These are phyloP conservation scores for Hebeloma cylindrosporum DNA, from an alignment of 768 basidiomycete species.

Conservation along the genomic window DNA sequence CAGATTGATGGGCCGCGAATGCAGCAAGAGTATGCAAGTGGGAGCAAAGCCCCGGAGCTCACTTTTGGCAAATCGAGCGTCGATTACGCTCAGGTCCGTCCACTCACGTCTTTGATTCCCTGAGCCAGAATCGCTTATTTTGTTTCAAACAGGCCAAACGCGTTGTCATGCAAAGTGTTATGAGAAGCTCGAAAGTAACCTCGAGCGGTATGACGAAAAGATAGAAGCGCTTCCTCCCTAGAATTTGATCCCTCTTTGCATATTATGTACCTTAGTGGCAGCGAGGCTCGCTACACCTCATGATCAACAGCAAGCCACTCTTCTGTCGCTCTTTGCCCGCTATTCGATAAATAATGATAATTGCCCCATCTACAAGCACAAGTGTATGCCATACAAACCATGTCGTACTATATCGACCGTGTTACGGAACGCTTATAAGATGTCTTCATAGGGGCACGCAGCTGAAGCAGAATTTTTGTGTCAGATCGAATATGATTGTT, in stretches of 20 bases:
- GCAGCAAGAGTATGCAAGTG: constrained; percentile 6
- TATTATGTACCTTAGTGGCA: no score
- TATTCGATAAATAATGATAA: no score
- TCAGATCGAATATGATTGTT: no score
- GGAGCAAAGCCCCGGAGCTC: neutral
- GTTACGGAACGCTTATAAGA: no score
- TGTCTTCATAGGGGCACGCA: no score
- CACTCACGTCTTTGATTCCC: neutral
- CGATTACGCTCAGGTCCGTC: constrained; percentile 6
- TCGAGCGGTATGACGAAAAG: constrained; percentile 6
- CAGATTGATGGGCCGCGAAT: constrained; percentile 9
- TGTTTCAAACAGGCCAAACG: constrained; percentile 6
- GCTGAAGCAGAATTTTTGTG: no score
- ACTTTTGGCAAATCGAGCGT: neutral
- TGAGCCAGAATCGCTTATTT: neutral
- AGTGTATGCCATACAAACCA: no score
- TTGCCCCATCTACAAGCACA: no score
- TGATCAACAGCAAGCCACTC: no score
- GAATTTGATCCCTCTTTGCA: neutral
- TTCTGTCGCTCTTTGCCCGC: no score
- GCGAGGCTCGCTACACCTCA: no score
- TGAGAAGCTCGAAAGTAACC: constrained; percentile 11
- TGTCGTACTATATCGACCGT: no score
- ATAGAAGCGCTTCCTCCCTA: neutral
- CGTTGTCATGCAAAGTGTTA: constrained; percentile 11